Evolutionary conservation across 2,329 filamentous ascomycete genomes (phyloP), one percentile per base, ranked within the genome.

Genomic region (Ophiocordyceps sinensis): DNA sequence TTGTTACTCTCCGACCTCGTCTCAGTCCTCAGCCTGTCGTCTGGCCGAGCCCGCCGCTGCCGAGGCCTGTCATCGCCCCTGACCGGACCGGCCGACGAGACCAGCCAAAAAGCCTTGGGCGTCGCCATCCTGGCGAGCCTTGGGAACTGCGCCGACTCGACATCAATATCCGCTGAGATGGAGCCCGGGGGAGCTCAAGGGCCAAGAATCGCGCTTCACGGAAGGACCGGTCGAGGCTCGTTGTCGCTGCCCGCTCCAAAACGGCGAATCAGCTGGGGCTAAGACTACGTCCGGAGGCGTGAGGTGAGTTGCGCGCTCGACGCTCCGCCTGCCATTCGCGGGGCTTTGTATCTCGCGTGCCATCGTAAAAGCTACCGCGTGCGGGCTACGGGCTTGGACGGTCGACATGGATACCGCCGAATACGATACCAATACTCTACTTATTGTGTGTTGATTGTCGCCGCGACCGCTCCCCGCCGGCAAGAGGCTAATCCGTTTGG

Each of bases 371-470:
- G 35, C 38, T 31, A 34, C 37, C 23, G 32, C 40, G 36, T 17
- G 15, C 31, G 36, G 29, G 12, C 12, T n/a, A 12, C 36, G 17
- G 43, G 21, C 28, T 31, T 49, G n/a, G 4, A 53, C 58, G 51
- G 59, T 54, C 71, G 73, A 70, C 55, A 78, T 78, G 74, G 74
- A 78, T 60, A 68, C 70, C 58, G 70, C 71, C 49, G 73, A 77
- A 61, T 76, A 75, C 59, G 72, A 75, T 53, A 78, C 74, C 55
- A 78, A 78, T 61, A 67, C 66, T 45, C 60, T 78, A 52, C 62
- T 74, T 53, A 66, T 77, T 62, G 74, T 77, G 49, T 52, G 70
- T 63, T 17, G 15, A 41, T 32, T 7, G 21, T 3, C 23, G 13
- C 12, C 21, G 13, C n/a, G 11, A 13, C n/a, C 12, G 30, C 30